Conservation (phyloP, 2,329 filamentous ascomycete genomes). For the Fusarium ambrosium region DNA sequence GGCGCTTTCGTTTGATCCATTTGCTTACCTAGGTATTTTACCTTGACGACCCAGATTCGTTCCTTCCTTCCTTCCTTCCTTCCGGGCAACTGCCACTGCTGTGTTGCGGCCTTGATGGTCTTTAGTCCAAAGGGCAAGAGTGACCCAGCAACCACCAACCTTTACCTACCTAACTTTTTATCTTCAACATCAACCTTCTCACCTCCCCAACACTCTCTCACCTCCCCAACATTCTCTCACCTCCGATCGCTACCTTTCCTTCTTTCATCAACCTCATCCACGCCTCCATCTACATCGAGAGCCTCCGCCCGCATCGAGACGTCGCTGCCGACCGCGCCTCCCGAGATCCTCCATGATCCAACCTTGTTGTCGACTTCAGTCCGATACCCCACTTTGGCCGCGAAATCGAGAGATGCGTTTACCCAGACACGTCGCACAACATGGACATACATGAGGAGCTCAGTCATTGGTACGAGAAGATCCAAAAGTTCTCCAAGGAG, state of each 20-base stretch:
- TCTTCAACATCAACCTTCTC: constrained; percentile 11
- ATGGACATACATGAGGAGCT: constrained; percentile 61
- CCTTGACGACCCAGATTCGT: not conserved
- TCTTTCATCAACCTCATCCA: not conserved
- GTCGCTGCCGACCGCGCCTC: not conserved
- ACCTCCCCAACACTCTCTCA: not conserved
- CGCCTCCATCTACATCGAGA: not conserved
- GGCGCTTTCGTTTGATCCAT: not conserved
- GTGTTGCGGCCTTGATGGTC: constrained; percentile 14
- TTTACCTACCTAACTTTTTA: not conserved
- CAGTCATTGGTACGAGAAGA: constrained; percentile 58
- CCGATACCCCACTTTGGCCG: constrained; percentile 15
- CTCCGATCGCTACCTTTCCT: not conserved
- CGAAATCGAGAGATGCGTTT: constrained; percentile 39
- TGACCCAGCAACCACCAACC: constrained; percentile 36
- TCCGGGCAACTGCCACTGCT: not conserved
- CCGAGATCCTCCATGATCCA: constrained; percentile 18
- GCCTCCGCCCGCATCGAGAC: not conserved
- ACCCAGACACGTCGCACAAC: constrained; percentile 29
- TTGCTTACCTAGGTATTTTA: not conserved
- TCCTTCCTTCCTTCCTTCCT: not conserved
- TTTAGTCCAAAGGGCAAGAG: constrained; percentile 22
- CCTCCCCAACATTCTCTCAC: not conserved
- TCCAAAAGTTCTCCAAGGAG: constrained; percentile 60
- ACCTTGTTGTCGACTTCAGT: constrained; percentile 5